Conservation (phyloP, 164 flowering plant genomes). For the Berberis vulgaris region DNA sequence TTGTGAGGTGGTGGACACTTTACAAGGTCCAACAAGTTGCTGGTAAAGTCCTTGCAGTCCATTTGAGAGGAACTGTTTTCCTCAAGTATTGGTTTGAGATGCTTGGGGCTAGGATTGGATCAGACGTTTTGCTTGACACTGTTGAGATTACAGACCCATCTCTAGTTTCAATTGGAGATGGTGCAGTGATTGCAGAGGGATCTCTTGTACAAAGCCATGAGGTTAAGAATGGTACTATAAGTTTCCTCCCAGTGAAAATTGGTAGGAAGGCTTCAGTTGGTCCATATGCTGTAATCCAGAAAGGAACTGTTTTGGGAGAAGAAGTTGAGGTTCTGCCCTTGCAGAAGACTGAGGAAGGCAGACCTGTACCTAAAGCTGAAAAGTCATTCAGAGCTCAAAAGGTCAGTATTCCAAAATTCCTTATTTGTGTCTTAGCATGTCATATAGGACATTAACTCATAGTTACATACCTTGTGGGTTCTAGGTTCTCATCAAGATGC, state of each 20-base stretch:
- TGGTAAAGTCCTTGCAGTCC: slow-evolving; percentile 56
- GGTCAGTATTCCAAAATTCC: slow-evolving; percentile 16
- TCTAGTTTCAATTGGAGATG: slow-evolving; percentile 63
- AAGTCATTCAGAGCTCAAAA: slow-evolving; percentile 20
- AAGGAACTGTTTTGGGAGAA: slow-evolving; percentile 48
- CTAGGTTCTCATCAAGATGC: not conserved
- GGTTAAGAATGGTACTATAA: slow-evolving; percentile 56
- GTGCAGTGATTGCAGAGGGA: slow-evolving; percentile 68
- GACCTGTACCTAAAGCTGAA: slow-evolving; percentile 12
- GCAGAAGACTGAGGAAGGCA: slow-evolving; percentile 44
- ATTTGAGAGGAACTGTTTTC: slow-evolving; percentile 69
- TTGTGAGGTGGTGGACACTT: slow-evolving; percentile 75
- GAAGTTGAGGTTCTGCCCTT: slow-evolving; percentile 39
- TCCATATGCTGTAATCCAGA: slow-evolving; percentile 61
- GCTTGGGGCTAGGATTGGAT: slow-evolving; percentile 67
- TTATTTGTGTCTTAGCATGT: not conserved
- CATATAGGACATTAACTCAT: not conserved
- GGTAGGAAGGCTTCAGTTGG: slow-evolving; percentile 45
- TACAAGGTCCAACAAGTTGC: slow-evolving; percentile 60
- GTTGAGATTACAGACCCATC: slow-evolving; percentile 70
- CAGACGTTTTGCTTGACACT: slow-evolving; percentile 62
- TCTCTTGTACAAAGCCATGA: slow-evolving; percentile 67
- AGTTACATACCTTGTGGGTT: not conserved
- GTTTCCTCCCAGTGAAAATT: slow-evolving; percentile 54
- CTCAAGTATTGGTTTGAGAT: slow-evolving; percentile 72